Evolutionary conservation across 1,139 yeast species (phyloP).

Genomic region (Pichia cactophila): DNA sequence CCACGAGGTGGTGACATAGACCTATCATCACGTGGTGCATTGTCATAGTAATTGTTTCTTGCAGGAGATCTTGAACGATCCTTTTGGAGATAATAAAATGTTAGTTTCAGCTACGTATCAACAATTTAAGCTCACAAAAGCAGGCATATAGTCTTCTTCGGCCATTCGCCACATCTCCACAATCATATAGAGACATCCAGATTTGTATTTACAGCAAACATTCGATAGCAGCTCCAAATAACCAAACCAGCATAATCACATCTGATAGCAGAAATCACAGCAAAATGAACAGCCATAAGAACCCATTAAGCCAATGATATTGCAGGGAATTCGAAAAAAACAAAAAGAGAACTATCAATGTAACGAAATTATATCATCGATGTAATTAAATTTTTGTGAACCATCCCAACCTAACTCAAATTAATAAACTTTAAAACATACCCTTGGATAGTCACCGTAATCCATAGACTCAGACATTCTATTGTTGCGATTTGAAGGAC

Average conservation of each 20-base stretch:
- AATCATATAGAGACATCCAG: background rate
- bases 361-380: background rate
- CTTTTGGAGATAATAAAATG: conserved; percentile 11
- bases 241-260: background rate
- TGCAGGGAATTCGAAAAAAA: background rate
- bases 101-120: background rate
- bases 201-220: background rate
- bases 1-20: conserved; percentile 9
- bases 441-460: conserved; percentile 26
- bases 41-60: conserved; percentile 26
- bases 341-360: background rate
- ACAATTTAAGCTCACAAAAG: too few species aligned
- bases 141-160: background rate
- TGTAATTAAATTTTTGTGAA: background rate
- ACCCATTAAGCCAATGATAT: background rate
- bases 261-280: background rate
- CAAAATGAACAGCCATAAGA: background rate
- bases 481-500: background rate
- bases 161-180: background rate
- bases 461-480: conserved; percentile 27
- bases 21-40: conserved; percentile 26
- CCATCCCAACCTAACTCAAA: background rate
- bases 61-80: conserved; percentile 31
- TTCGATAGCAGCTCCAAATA: background rate
- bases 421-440: conserved; percentile 15